phyloP scores from a whole-genome alignment of 345 rosid species.

The Sisymbrium irio region DNA sequence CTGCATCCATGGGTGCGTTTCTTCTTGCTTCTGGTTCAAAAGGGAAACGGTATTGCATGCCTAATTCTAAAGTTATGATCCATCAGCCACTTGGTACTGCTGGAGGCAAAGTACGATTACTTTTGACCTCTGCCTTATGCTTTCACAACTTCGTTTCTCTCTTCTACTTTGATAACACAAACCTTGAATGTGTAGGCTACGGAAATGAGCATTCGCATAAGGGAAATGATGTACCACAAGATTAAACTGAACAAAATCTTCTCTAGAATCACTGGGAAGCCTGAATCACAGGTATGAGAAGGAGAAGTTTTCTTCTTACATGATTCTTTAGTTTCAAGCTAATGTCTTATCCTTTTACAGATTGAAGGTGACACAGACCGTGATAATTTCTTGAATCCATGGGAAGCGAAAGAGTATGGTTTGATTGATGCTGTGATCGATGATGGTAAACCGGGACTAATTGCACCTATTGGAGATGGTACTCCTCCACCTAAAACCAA shows the following conservation, averaged over 20 bases:
- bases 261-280: conserved; percentile 77
- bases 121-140: background rate
- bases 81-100: conserved; percentile 92
- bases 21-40: conserved; percentile 81
- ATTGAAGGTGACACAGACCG: conserved; percentile 75
- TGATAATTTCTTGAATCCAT: conserved; percentile 83
- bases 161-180: background rate
- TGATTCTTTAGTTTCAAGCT: background rate
- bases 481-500: conserved; percentile 68
- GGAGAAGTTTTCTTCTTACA: background rate
- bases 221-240: conserved; percentile 81
- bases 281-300: conserved; percentile 54
- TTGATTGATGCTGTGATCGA: conserved; percentile 80
- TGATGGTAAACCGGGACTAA: conserved; percentile 89
- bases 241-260: conserved; percentile 75
- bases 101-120: conserved; percentile 68
- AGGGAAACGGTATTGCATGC: conserved; percentile 98
- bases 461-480: conserved; percentile 70
- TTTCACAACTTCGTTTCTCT: background rate
- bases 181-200: conserved; percentile 50
- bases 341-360: conserved; percentile 35
- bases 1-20: conserved; percentile 95
- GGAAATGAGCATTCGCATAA: conserved; percentile 62
- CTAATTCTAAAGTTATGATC: conserved; percentile 90
- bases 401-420: conserved; percentile 96